These are phyloP conservation scores for Fusarium pininemorale DNA, from an alignment of 2,329 filamentous ascomycete species.

Conservation along the genomic window DNA sequence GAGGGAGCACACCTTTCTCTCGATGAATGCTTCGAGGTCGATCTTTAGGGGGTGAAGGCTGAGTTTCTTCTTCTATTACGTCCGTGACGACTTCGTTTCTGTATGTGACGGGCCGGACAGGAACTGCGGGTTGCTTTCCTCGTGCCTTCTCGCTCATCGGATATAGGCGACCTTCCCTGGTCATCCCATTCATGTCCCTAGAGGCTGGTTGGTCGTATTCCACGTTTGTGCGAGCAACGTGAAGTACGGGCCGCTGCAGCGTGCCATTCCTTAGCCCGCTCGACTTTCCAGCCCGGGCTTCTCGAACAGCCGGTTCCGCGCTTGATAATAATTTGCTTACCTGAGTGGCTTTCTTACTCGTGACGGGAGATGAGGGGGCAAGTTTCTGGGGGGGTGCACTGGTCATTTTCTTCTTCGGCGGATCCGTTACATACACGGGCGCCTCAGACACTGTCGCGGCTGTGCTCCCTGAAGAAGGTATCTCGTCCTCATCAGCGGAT, in stretches of 20 bases:
- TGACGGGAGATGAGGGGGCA: slow-evolving; percentile 54
- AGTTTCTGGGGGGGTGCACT: slow-evolving; percentile 49
- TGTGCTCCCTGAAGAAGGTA: slow-evolving; percentile 55
- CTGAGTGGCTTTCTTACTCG: slow-evolving; percentile 58
- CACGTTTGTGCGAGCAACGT: slow-evolving; percentile 41
- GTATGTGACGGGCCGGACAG: slow-evolving; percentile 24
- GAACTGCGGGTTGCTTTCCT: slow-evolving; percentile 56
- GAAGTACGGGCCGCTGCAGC: slow-evolving; percentile 38
- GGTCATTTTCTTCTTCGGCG: slow-evolving; percentile 43
- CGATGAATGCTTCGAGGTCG: slow-evolving; percentile 20
- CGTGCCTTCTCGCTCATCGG: slow-evolving; percentile 57
- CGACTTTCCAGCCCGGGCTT: slow-evolving; percentile 38
- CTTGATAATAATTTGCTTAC: slow-evolving; percentile 50
- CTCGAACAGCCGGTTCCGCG: slow-evolving; percentile 47
- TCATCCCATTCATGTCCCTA: slow-evolving; percentile 8
- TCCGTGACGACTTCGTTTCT: slow-evolving; percentile 16
- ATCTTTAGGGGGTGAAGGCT: slow-evolving; percentile 3
- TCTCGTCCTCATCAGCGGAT: slow-evolving; percentile 56
- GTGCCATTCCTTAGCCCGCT: slow-evolving; percentile 36
- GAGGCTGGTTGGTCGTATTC: slow-evolving; percentile 1
- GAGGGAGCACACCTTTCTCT: slow-evolving; percentile 26
- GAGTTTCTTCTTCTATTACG: slow-evolving; percentile 9
- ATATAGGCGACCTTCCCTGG: slow-evolving; percentile 1
- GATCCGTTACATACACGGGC: slow-evolving; percentile 39
- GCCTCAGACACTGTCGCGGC: slow-evolving; percentile 45